phyloP scores from a whole-genome alignment of 805 yeast genomes.

The Myxozyma melibiosi region DNA sequence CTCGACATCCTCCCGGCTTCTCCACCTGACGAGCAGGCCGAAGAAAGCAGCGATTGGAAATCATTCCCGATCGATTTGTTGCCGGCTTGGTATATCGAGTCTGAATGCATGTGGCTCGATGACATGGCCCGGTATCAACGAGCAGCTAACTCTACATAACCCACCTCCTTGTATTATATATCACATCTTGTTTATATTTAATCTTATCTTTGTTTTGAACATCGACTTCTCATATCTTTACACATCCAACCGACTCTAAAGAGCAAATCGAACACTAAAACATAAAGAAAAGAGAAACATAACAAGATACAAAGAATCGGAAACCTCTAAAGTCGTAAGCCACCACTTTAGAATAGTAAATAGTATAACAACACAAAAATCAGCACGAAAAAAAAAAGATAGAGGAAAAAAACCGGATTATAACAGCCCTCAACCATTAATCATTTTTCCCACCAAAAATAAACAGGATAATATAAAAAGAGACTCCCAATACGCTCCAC shows the following conservation, averaged over 20 bases:
- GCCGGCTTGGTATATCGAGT: conserved; percentile 29
- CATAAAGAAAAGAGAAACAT: background rate
- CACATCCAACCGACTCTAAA: background rate
- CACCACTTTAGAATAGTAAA: background rate
- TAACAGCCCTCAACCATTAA: background rate
- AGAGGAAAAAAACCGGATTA: background rate
- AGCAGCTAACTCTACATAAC: background rate
- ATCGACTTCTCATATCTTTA: background rate
- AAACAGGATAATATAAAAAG: background rate
- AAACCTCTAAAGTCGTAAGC: background rate
- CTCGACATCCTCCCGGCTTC: too few relatives aligned
- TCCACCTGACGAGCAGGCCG: background rate
- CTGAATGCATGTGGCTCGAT: conserved; percentile 28
- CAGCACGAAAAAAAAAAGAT: background rate
- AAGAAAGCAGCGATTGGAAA: background rate
- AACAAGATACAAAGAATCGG: background rate
- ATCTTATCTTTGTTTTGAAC: background rate
- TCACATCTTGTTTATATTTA: background rate
- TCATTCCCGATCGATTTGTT: conserved; percentile 5
- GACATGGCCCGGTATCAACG: conserved; percentile 12
- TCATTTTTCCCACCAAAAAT: background rate
- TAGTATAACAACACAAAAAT: background rate
- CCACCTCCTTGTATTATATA: too few relatives aligned
- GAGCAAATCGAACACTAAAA: background rate
- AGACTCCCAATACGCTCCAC: too few relatives aligned